Percentiles rank a stretch among this genome's conserved stretches.
Conservation (phyloP, 2,329 filamentous ascomycete genomes). For the Neonectria neomacrospora region DNA sequence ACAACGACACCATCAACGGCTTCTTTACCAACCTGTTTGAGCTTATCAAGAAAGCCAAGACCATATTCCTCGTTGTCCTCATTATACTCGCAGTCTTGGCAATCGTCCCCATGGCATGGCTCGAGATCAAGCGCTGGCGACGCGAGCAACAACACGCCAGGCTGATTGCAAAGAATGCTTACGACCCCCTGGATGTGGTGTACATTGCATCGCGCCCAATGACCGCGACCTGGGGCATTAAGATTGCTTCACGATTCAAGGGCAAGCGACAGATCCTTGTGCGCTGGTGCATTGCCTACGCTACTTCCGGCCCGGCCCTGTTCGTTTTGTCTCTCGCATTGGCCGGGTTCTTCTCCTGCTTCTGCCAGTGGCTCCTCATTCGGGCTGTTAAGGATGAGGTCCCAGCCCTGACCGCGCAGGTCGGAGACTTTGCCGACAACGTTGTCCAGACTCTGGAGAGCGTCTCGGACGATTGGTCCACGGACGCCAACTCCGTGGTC, state of each 20-base stretch:
- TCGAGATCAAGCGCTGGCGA: constrained; percentile 82
- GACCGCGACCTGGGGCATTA: constrained; percentile 78
- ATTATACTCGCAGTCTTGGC: constrained; percentile 75
- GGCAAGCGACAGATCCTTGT: constrained; percentile 75
- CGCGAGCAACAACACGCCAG: constrained; percentile 75
- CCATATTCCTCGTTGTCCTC: constrained; percentile 81
- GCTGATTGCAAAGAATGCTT: constrained; percentile 72
- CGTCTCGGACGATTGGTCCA: constrained; percentile 80
- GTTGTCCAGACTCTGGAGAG: constrained; percentile 79
- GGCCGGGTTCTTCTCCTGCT: constrained; percentile 83
- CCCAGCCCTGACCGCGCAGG: constrained; percentile 77
- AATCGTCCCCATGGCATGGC: constrained; percentile 82
- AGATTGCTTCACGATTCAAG: constrained; percentile 72
- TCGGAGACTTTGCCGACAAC: constrained; percentile 81
- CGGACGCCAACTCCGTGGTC: constrained; percentile 79
- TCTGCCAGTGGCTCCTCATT: constrained; percentile 85
- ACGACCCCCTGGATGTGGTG: constrained; percentile 87
- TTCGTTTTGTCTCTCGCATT: constrained; percentile 86
- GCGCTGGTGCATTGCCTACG: constrained; percentile 87
- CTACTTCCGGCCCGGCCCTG: constrained; percentile 85
- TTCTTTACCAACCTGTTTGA: constrained; percentile 83
- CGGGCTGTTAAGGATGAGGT: constrained; percentile 78
- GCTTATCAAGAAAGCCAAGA: constrained; percentile 74
- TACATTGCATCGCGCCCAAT: constrained; percentile 88
- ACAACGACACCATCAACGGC: constrained; percentile 81